Conservation (phyloP, 2,329 filamentous ascomycete species). For the Fusarium aywerte region DNA sequence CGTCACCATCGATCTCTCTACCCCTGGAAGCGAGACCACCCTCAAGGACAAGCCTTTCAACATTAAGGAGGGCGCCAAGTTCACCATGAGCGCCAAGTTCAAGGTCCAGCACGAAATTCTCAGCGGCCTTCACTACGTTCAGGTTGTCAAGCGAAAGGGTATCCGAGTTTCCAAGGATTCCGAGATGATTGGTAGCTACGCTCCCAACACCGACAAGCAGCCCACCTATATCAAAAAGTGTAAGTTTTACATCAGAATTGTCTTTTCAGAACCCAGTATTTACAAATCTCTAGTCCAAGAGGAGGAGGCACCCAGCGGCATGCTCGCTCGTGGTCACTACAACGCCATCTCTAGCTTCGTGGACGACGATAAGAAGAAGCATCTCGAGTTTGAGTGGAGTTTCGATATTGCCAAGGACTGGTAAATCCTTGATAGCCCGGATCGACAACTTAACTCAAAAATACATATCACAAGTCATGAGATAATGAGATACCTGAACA, state of each 20-base stretch:
- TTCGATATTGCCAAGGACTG: constrained; percentile 98
- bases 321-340: constrained; percentile 91
- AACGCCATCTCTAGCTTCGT: constrained; percentile 89
- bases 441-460: constrained; percentile 26
- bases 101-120: constrained; percentile 97
- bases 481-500: constrained; percentile 47
- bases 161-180: constrained; percentile 91
- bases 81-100: constrained; percentile 94
- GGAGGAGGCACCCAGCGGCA: constrained; percentile 91
- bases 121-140: constrained; percentile 94
- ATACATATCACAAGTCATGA: constrained; percentile 42
- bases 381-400: constrained; percentile 93
- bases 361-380: constrained; percentile 91
- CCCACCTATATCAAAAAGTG: constrained; percentile 90
- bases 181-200: constrained; percentile 98
- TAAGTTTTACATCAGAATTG: constrained; percentile 61
- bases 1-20: constrained; percentile 87
- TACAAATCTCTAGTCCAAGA: constrained; percentile 72
- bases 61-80: constrained; percentile 94
- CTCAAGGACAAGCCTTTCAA: constrained; percentile 95
- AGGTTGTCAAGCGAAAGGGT: constrained; percentile 90
- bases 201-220: constrained; percentile 90
- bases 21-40: constrained; percentile 75
- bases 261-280: background rate
- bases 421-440: constrained; percentile 58